phyloP scores from a whole-genome alignment of 345 rosid species.

The Noccaea bulbosa region DNA sequence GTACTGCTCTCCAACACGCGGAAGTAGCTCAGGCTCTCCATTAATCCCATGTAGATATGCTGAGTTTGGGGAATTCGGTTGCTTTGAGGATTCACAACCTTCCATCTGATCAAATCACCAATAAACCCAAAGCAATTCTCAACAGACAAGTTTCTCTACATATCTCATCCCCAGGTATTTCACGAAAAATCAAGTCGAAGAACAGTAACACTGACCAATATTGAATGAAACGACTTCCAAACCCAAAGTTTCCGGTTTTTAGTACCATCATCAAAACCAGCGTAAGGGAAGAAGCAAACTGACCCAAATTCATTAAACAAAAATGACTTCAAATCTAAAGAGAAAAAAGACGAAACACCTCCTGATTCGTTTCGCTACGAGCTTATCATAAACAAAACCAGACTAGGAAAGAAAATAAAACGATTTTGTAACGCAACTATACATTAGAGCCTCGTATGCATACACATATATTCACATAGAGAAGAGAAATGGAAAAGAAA shows the following conservation, averaged over 20 bases:
- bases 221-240: slow-evolving; percentile 8
- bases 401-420: slow-evolving; percentile 8
- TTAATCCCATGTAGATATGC: slow-evolving; percentile 41
- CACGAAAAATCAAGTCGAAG: background rate
- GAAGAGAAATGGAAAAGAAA: background rate
- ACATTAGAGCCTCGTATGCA: slow-evolving; percentile 27
- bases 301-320: slow-evolving; percentile 24
- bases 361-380: slow-evolving; percentile 25
- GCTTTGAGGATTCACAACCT: slow-evolving; percentile 42
- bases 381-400: background rate
- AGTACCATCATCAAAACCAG: background rate
- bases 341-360: background rate
- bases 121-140: background rate
- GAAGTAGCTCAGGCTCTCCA: slow-evolving; percentile 54
- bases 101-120: slow-evolving; percentile 48
- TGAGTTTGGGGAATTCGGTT: slow-evolving; percentile 41
- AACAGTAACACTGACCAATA: background rate
- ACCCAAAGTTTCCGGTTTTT: slow-evolving; percentile 20
- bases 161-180: background rate
- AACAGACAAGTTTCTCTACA: background rate
- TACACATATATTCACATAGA: background rate
- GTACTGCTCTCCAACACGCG: slow-evolving; percentile 63
- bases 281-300: background rate
- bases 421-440: slow-evolving; percentile 20
- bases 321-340: background rate